Percentiles rank a stretch among this genome's conserved stretches.
Conservation (phyloP, 2,329 filamentous ascomycete genomes). For the Talaromyces sp. region DNA sequence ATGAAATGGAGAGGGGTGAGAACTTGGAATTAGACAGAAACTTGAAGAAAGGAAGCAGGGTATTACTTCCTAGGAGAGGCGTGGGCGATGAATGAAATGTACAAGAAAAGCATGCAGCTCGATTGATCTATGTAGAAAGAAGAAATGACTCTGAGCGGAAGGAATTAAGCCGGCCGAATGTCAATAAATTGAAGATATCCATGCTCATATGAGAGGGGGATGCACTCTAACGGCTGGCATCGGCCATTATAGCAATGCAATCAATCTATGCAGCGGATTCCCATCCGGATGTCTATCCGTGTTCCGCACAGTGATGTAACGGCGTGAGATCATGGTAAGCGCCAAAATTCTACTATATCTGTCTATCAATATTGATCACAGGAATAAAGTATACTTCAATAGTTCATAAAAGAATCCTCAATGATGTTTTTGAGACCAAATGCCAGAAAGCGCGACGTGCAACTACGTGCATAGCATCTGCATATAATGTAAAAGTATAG, state of each 20-base stretch:
- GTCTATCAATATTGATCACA: neutral
- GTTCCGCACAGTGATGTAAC: slow-evolving; percentile 8
- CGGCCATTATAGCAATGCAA: slow-evolving; percentile 10
- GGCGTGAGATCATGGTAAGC: neutral
- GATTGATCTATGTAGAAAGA: neutral
- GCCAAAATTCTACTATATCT: neutral
- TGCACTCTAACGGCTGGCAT: slow-evolving; percentile 17
- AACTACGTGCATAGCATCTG: neutral
- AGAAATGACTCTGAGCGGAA: neutral
- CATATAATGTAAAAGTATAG: neutral
- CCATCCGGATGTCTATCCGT: slow-evolving; percentile 20
- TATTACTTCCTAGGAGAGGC: no score
- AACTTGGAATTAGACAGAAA: no score
- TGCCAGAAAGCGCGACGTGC: neutral
- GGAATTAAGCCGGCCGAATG: neutral
- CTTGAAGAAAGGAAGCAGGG: neutral
- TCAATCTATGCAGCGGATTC: slow-evolving; percentile 26
- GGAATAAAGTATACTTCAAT: neutral
- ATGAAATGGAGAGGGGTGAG: no score
- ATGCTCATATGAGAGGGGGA: neutral
- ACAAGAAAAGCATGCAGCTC: neutral
- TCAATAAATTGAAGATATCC: slow-evolving; percentile 1
- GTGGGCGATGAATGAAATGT: no score
- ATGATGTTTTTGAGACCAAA: neutral
- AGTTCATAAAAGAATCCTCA: neutral